These are phyloP conservation scores for Xylariales sp. DNA, from an alignment of 2,329 filamentous ascomycete species.

Conservation along the genomic window DNA sequence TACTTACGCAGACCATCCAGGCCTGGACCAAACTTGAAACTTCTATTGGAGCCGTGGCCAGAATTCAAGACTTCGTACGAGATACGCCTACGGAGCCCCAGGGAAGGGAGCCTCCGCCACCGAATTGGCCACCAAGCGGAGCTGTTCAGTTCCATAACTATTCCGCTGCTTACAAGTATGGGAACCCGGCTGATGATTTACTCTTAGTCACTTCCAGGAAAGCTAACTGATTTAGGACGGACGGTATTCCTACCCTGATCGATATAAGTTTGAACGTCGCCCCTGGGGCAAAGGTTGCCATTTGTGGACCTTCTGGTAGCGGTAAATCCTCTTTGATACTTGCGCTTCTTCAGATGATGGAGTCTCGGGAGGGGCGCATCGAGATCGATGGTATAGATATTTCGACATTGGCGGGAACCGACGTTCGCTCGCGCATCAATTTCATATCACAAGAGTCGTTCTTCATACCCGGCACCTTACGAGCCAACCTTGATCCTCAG, in stretches of 20 bases:
- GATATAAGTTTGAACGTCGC: background rate
- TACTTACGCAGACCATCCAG: constrained; percentile 10
- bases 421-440: background rate
- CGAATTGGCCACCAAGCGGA: constrained; percentile 5
- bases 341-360: background rate
- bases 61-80: constrained; percentile 8
- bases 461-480: background rate
- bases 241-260: background rate
- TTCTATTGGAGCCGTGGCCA: constrained; percentile 9
- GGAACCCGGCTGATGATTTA: background rate
- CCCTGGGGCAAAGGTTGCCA: background rate
- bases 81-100: constrained; percentile 6
- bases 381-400: background rate
- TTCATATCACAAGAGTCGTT: background rate
- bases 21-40: constrained; percentile 14
- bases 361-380: background rate
- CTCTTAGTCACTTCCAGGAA: no score
- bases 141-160: constrained; percentile 8
- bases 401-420: background rate
- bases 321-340: constrained; percentile 3
- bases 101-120: background rate
- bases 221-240: no score
- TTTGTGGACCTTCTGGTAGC: background rate
- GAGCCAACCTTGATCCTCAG: background rate
- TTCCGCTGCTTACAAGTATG: constrained; percentile 13